Base-by-base conservation (phyloP, 2,329 filamentous ascomycete species). In the Alternaria dauci region DNA sequence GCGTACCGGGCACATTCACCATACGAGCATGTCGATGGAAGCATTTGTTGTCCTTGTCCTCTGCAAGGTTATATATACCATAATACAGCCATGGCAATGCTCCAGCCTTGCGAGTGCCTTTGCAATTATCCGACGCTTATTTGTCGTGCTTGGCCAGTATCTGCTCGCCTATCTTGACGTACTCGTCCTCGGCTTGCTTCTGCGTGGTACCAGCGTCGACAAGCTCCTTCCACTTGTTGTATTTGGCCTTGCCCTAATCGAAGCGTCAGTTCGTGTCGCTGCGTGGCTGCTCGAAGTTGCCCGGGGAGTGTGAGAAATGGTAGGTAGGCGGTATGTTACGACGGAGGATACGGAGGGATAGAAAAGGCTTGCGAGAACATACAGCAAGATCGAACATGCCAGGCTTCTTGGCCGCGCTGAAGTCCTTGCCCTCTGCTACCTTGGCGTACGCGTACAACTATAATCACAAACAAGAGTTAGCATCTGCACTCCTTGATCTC, bases 201-300 rank as follows among this genome's bases (percentile, higher is more conserved):
- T 86, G 74, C 8, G 85, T 87, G 68, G 88, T 76, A 52, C 85
- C 87, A 61, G 88, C 85, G 63, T 93, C 86, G 73, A 87, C 86
- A 64, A 88, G 73, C 75, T 88, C 85, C 81, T 92, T 82, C 93
- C 93, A 97, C 55, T 90, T 88, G 72, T 84, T 86, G 82, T 89
- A 87, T 86, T 96, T 96, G 73, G 88, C 88, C 83, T 95, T 96
- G 81, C 84, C 88, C 91, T 93, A 71, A 47, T 11, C 8, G 20
- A 2, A 34, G n/a, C 47, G 34, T 58, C 51, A 68, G 56, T 50
- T 46, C 30, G 16, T 38, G 20, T 39, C 32, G 30, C 34, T 12
- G 8, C 23, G 18, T 34, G 16, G 16, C 11, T 41, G 50, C 28
- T 20, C 4, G 23, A 25, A 23, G 18, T 26, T 32, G 25, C n/a